A percentile compares a stretch with the other conserved stretches of the same genome.
Conservation (phyloP, 352 stramenopile genomes). For the Globisporangium splendens region DNA sequence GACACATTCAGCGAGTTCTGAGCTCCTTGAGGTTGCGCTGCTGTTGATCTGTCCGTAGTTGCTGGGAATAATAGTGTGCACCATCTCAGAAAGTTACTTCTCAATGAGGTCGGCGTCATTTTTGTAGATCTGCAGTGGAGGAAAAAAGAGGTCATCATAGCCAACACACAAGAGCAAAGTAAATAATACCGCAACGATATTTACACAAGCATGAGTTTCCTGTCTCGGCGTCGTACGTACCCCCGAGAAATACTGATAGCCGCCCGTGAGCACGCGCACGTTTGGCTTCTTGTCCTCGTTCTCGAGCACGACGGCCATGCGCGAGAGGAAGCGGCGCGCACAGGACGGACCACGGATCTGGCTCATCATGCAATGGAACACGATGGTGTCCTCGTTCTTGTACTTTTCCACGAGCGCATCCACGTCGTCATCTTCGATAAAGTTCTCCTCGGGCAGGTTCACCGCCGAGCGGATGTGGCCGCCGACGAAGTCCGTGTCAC, state of each 20-base stretch:
- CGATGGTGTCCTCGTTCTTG: constrained; percentile 56
- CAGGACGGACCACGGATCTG: constrained; percentile 81
- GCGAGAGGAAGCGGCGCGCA: constrained; percentile 66
- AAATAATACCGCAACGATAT: not conserved
- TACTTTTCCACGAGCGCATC: constrained; percentile 68
- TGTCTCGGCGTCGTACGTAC: constrained; percentile 19
- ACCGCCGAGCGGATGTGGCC: constrained; percentile 75
- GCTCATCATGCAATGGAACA: constrained; percentile 89
- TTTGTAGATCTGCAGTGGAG: constrained; percentile 17
- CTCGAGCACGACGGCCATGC: constrained; percentile 49
- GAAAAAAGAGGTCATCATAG: too few relatives aligned
- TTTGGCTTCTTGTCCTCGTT: constrained; percentile 39
- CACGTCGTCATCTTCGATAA: constrained; percentile 79
- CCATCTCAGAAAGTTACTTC: not conserved
- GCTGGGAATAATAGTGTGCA: not conserved
- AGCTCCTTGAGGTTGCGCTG: not conserved
- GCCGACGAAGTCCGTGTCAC: constrained; percentile 65
- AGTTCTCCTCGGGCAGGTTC: constrained; percentile 77
- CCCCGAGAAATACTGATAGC: constrained; percentile 60
- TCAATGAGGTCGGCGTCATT: constrained; percentile 21
- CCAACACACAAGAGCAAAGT: not conserved
- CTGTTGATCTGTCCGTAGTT: not conserved
- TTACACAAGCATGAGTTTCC: not conserved
- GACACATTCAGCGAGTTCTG: not conserved
- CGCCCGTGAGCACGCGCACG: constrained; percentile 68